These are phyloP conservation scores for Penicillium sp. DNA, from an alignment of 2,329 filamentous ascomycete genomes.

Conservation along the genomic window DNA sequence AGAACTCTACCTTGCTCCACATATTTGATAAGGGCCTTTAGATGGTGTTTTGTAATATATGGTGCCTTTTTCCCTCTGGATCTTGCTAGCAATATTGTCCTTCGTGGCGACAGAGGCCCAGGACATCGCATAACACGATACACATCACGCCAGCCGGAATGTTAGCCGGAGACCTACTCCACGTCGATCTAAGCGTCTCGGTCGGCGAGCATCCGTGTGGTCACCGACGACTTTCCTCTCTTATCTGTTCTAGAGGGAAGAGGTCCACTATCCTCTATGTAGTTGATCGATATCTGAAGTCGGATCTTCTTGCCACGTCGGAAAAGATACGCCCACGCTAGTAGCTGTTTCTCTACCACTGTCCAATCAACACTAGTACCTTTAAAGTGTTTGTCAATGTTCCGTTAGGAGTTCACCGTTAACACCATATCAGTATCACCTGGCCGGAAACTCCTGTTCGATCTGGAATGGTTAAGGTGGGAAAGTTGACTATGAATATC, in stretches of 20 bases:
- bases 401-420: slow-evolving; percentile 27
- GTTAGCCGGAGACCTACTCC: slow-evolving; percentile 28
- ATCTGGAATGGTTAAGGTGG: too few species aligned
- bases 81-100: slow-evolving; percentile 16
- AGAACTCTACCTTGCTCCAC: slow-evolving; percentile 25
- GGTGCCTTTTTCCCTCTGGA: too few species aligned
- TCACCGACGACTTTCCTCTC: slow-evolving; percentile 14
- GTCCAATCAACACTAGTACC: slow-evolving; percentile 30
- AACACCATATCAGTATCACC: slow-evolving; percentile 30
- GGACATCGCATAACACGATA: slow-evolving; percentile 36
- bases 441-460: not conserved
- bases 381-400: slow-evolving; percentile 29
- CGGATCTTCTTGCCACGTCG: slow-evolving; percentile 27
- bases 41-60: too few species aligned
- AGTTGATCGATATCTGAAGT: slow-evolving; percentile 32
- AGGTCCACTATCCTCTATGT: slow-evolving; percentile 28
- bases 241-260: slow-evolving; percentile 7
- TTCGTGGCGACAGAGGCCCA: slow-evolving; percentile 31
- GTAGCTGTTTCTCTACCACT: slow-evolving; percentile 28
- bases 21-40: slow-evolving; percentile 13
- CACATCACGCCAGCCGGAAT: slow-evolving; percentile 34
- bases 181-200: slow-evolving; percentile 19
- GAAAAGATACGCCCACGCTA: slow-evolving; percentile 26
- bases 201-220: slow-evolving; percentile 12
- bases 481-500: too few species aligned